A percentile compares a stretch with the other conserved stretches of the same genome.
These are phyloP conservation scores for Aspergillus egyptiacus DNA, from an alignment of 495 filamentous ascomycete species.

Conservation along the genomic window DNA sequence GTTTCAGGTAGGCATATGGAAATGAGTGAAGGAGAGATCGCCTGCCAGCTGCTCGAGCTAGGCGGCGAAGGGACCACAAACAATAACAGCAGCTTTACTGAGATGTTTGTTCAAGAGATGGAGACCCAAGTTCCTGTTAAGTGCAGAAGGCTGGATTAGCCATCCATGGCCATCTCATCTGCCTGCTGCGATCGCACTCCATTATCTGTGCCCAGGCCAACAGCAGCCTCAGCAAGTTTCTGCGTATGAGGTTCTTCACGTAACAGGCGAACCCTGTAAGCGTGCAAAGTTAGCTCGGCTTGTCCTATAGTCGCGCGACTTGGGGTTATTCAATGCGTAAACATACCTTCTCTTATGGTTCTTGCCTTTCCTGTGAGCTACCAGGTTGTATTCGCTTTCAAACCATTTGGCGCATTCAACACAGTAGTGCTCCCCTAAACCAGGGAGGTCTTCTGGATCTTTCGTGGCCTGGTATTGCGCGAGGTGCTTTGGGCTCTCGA, in stretches of 20 bases:
- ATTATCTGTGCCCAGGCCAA: constrained; percentile 64
- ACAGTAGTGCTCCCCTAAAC: constrained; percentile 77
- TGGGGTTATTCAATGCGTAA: neutral
- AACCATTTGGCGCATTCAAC: constrained; percentile 96
- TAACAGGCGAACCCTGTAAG: constrained; percentile 61
- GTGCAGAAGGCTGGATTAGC: constrained; percentile 16
- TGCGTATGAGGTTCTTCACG: constrained; percentile 79
- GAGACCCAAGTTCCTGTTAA: neutral
- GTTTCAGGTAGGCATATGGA: neutral
- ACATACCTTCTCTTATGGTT: constrained; percentile 82
- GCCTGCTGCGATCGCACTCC: constrained; percentile 36
- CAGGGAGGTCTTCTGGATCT: constrained; percentile 79
- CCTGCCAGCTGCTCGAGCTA: neutral
- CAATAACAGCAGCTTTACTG: constrained; percentile 3
- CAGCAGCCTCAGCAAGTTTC: constrained; percentile 75
- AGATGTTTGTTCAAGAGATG: neutral
- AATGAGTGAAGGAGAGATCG: neutral
- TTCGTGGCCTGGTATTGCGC: constrained; percentile 69
- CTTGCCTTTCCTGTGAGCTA: constrained; percentile 76
- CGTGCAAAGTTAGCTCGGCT: constrained; percentile 2
- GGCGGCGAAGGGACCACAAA: neutral
- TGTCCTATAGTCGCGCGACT: neutral
- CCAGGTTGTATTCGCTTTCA: constrained; percentile 74
- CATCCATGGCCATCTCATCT: constrained; percentile 29
- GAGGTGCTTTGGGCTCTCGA: constrained; percentile 70